Evolutionary conservation across 352 stramenopile species (phyloP), one percentile per base, ranked within the genome.

Genomic region (Pythium sp.): DNA sequence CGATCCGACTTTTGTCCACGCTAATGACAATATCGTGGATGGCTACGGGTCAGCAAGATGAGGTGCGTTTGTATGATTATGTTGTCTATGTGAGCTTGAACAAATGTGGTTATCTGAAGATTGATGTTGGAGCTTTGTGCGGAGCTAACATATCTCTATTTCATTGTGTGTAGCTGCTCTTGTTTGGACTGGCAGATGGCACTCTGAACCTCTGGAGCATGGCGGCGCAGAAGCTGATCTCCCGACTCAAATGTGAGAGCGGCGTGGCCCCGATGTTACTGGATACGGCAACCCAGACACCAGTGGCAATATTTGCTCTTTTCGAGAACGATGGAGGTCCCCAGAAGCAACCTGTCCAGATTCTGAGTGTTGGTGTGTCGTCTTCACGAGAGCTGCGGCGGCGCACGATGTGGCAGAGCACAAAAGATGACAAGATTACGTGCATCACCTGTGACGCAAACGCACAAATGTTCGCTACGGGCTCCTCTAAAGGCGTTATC

Each of bases 171-270:
- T 49, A 71, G 66, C 53, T 62, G n/a, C 51, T 71, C 34, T 30
- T 71, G 9, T 68, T 51, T 51, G 67, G 30, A 9, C 43, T 72
- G 9, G 67, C 43, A 1, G 67, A 72, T 32, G 61, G 61, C 20
- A 67, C 67, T 0, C 26, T 72, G 14, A 71, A 64, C n/a, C 20
- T 66, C 12, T 67, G 66, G 66, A 62, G 60, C 20, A 67, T 63
- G 54, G 5, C 5, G 14, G 32, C 66, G 15, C 46, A 60, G 34
- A 38, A 24, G 18, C 24, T 65, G 6, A 15, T 71, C 3, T 54
- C 58, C 15, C 32, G 47, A 26, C 43, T 65, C 18, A n/a, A 53
- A 30, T 46, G 32, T 20, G 46, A 65, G 18, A 59, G 34, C 11
- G 49, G 36, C 18, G 38, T 56, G 28, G 22, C 24, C 6, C 20